phyloP scores from a whole-genome alignment of 192 early-diverging fungal species.

The Entomortierella beljakovae region DNA sequence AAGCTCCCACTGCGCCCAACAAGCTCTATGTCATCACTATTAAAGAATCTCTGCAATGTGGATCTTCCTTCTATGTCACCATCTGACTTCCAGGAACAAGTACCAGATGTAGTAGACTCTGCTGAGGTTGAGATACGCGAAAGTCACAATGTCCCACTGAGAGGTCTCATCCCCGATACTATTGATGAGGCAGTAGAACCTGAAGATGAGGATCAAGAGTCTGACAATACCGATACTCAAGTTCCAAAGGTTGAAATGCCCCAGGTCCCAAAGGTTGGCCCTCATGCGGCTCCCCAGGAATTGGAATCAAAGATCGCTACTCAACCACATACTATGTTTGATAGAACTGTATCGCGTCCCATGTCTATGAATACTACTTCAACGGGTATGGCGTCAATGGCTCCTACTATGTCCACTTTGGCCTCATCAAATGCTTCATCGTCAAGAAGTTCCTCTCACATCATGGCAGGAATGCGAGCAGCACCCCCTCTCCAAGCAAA shows the following conservation, averaged over 20 bases:
- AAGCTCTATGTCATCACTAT: constrained; percentile 12
- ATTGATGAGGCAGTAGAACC: neutral
- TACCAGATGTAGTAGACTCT: constrained; percentile 4
- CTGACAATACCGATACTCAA: neutral
- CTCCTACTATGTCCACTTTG: constrained; percentile 43
- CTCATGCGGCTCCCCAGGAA: neutral
- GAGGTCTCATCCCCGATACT: neutral
- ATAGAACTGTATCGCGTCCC: constrained; percentile 18
- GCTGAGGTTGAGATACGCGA: constrained; percentile 1
- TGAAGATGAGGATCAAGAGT: neutral
- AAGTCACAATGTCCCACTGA: neutral
- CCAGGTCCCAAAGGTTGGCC: too few species aligned
- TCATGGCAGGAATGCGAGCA: neutral
- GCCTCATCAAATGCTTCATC: constrained; percentile 36
- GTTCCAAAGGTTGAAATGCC: too few species aligned
- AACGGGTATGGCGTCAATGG: constrained; percentile 41
- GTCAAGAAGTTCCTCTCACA: constrained; percentile 9
- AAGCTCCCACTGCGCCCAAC: constrained; percentile 24
- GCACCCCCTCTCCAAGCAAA: neutral
- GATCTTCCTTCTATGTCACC: constrained; percentile 7
- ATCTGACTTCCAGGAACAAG: neutral
- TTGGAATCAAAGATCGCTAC: neutral
- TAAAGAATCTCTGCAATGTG: constrained; percentile 32
- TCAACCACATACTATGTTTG: neutral
- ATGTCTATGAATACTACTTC: constrained; percentile 32